phyloP scores from a whole-genome alignment of 805 yeast species.

The Sugiyamaella floridensis region DNA sequence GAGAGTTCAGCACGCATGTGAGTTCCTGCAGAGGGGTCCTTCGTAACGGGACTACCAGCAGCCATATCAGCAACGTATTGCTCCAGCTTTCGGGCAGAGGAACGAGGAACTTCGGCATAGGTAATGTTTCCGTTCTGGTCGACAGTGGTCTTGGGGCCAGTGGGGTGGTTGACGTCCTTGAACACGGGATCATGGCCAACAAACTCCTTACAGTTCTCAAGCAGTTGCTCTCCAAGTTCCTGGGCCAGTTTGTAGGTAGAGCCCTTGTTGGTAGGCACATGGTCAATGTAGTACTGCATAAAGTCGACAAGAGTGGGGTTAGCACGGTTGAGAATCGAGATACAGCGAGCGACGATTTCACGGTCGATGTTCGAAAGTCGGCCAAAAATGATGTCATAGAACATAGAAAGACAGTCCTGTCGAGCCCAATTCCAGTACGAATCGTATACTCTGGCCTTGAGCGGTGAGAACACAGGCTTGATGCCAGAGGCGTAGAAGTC shows the following conservation, averaged over 20 bases:
- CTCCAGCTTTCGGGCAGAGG: slow-evolving; percentile 87
- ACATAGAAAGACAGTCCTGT: slow-evolving; percentile 90
- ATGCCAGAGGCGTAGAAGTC: slow-evolving; percentile 91
- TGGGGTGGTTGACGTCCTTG: slow-evolving; percentile 90
- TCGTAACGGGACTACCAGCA: slow-evolving; percentile 79
- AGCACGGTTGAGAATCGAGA: slow-evolving; percentile 95
- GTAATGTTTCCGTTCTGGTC: slow-evolving; percentile 81
- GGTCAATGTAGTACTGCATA: slow-evolving; percentile 91
- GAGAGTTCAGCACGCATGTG: slow-evolving; percentile 74
- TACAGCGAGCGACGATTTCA: slow-evolving; percentile 93
- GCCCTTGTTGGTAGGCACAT: slow-evolving; percentile 78
- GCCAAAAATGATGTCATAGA: slow-evolving; percentile 94
- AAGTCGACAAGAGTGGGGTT: slow-evolving; percentile 88
- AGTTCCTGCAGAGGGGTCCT: slow-evolving; percentile 49
- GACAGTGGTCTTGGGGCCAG: slow-evolving; percentile 88
- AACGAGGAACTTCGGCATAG: slow-evolving; percentile 80
- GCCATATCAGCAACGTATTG: slow-evolving; percentile 97
- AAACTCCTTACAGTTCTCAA: slow-evolving; percentile 92
- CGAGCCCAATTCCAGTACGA: slow-evolving; percentile 99
- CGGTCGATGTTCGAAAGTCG: slow-evolving; percentile 84
- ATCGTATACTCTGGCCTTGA: slow-evolving; percentile 93
- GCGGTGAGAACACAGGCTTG: slow-evolving; percentile 78
- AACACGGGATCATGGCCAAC: slow-evolving; percentile 76
- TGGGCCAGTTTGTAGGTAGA: slow-evolving; percentile 89
- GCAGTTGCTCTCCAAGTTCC: slow-evolving; percentile 83